phyloP scores from a whole-genome alignment of 2,329 filamentous ascomycete species.

The Colletotrichum phormii region DNA sequence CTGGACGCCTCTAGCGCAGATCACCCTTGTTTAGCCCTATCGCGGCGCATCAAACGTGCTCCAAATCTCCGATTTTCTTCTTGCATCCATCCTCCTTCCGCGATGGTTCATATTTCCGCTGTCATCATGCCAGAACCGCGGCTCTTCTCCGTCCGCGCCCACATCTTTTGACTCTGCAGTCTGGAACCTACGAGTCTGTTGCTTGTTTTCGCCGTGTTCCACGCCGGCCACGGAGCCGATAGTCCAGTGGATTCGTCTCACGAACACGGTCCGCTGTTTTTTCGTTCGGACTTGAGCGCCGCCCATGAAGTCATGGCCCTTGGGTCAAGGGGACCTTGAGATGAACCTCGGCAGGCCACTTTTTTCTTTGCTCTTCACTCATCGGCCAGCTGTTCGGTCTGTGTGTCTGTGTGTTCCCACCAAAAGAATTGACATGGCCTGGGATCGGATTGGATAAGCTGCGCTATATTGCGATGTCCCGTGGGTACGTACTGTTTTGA shows the following conservation, averaged over 20 bases:
- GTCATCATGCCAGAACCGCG: conserved; percentile 13
- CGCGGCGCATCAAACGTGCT: neutral
- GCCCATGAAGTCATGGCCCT: conserved; percentile 28
- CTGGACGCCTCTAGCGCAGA: conserved; percentile 23
- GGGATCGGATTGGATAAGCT: conserved; percentile 22
- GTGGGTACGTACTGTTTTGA: conserved; percentile 22
- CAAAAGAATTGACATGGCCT: conserved; percentile 12
- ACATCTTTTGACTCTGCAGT: neutral
- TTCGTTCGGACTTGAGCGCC: conserved; percentile 25
- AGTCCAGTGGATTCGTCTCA: neutral
- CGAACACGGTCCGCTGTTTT: neutral
- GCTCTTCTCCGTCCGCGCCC: conserved; percentile 12
- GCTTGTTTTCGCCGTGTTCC: neutral
- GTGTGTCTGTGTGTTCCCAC: conserved; percentile 17
- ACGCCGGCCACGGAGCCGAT: conserved; percentile 11
- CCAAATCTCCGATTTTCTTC: conserved; percentile 16
- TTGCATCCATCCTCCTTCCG: neutral
- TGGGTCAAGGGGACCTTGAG: conserved; percentile 8
- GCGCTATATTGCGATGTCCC: conserved; percentile 4
- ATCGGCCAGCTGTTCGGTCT: neutral
- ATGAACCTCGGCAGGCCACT: conserved; percentile 35
- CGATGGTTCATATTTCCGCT: neutral
- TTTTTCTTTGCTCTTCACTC: conserved; percentile 5
- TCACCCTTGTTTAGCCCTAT: conserved; percentile 21
- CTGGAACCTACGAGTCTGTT: neutral